Conservation (phyloP, 768 basidiomycete genomes). For the Melanogaster broomeanus region DNA sequence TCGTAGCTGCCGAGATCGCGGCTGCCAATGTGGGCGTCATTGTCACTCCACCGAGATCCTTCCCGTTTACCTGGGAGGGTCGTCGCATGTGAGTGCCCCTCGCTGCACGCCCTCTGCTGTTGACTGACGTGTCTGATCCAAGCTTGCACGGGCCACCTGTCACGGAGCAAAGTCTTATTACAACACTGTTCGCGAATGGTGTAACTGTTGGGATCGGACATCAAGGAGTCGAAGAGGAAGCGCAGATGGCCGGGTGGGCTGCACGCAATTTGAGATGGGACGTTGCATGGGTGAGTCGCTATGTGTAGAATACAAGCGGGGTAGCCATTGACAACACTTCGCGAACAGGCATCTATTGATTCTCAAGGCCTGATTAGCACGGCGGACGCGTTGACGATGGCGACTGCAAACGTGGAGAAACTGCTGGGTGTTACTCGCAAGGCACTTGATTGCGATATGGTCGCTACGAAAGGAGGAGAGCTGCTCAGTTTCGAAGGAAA, state of each 20-base stretch:
- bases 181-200: constrained; percentile 52
- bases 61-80: constrained; percentile 66
- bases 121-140: background rate
- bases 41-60: constrained; percentile 61
- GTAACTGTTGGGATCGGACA: constrained; percentile 65
- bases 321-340: background rate
- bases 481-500: constrained; percentile 46
- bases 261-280: constrained; percentile 90
- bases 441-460: constrained; percentile 34
- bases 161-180: constrained; percentile 67
- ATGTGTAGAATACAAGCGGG: background rate
- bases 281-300: constrained; percentile 87
- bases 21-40: constrained; percentile 70
- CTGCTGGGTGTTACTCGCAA: constrained; percentile 37
- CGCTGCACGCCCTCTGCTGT: background rate
- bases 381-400: constrained; percentile 41
- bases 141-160: constrained; percentile 73
- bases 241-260: constrained; percentile 74
- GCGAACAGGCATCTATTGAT: constrained; percentile 33
- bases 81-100: constrained; percentile 53
- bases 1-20: constrained; percentile 47
- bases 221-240: constrained; percentile 48
- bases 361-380: constrained; percentile 42
- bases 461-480: constrained; percentile 42
- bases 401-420: constrained; percentile 43